These are phyloP conservation scores for Ogataea allantospora DNA, from an alignment of 805 yeast genomes.

Conservation along the genomic window DNA sequence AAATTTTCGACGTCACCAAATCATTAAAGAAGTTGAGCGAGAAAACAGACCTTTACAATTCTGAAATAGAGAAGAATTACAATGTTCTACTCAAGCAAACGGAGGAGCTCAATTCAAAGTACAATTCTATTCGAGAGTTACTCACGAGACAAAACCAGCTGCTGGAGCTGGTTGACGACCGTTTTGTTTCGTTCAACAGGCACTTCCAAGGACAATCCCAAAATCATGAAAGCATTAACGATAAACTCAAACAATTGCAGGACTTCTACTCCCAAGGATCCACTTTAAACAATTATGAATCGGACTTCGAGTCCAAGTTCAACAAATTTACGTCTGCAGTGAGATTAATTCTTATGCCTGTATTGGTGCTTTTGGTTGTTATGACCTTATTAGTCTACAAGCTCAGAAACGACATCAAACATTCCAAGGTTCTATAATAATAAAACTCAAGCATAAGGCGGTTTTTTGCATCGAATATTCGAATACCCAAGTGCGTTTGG, in stretches of 20 bases:
- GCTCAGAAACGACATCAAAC: conserved; percentile 61
- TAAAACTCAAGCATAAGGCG: conserved; percentile 37
- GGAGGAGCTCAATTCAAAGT: conserved; percentile 13
- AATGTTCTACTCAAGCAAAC: conserved; percentile 11
- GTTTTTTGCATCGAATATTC: conserved; percentile 43
- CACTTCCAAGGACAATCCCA: conserved; percentile 23
- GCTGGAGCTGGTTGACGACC: conserved; percentile 16
- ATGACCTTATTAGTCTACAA: conserved; percentile 49
- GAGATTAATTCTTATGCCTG: conserved; percentile 34
- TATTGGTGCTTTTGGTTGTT: conserved; percentile 38
- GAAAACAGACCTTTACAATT: conserved; percentile 6
- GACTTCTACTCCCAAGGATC: conserved; percentile 12
- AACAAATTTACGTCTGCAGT: conserved; percentile 18
- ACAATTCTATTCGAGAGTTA: conserved; percentile 13
- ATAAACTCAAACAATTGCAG: conserved; percentile 17
- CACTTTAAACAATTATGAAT: conserved; percentile 8
- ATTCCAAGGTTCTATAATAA: conserved; percentile 50
- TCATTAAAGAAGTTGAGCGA: conserved; percentile 18
- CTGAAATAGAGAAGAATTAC: conserved; percentile 5
- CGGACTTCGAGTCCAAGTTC: conserved; percentile 21
- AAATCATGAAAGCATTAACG: conserved; percentile 17
- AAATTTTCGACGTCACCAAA: conserved; percentile 22
- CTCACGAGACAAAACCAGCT: conserved; percentile 18
- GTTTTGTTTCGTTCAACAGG: conserved; percentile 14
- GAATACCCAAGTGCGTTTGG: conserved; percentile 47